These are phyloP conservation scores for Elongisporangium anandrum DNA, from an alignment of 352 stramenopile species.

Conservation along the genomic window DNA sequence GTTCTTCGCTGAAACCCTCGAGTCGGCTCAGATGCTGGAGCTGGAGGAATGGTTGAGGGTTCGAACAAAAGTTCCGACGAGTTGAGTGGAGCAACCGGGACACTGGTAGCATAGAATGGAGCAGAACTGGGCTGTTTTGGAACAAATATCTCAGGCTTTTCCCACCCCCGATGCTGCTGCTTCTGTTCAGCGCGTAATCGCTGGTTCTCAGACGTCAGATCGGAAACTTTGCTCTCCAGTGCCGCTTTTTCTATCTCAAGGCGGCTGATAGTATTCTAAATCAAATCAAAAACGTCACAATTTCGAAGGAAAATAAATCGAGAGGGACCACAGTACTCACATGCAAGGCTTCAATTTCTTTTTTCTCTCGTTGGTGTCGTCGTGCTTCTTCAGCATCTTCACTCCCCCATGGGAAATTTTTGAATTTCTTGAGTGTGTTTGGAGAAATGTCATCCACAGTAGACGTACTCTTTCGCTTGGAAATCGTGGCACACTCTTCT, in stretches of 20 bases:
- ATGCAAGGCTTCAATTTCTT: conserved; percentile 18
- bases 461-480: conserved; percentile 35
- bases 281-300: conserved; percentile 1
- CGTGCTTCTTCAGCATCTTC: not conserved
- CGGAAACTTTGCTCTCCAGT: conserved; percentile 19
- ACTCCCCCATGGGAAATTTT: conserved; percentile 26
- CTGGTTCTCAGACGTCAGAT: conserved; percentile 21
- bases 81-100: not conserved
- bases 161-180: not conserved
- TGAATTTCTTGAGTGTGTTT: conserved; percentile 32
- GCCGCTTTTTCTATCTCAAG: conserved; percentile 12
- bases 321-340: conserved; percentile 8
- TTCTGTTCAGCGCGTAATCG: not conserved
- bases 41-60: not conserved
- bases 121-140: not conserved
- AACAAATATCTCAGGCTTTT: not conserved
- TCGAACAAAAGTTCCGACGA: not conserved
- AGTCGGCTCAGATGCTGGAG: not conserved
- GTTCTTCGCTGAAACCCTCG: not conserved
- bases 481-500: conserved; percentile 12
- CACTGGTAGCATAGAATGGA: not conserved
- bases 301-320: conserved; percentile 1
- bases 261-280: conserved; percentile 1
- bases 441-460: conserved; percentile 25
- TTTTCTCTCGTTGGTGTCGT: conserved; percentile 2